Conservation (phyloP, 176 grass and related monocot species). For the Cenchrus fungigraminus region DNA sequence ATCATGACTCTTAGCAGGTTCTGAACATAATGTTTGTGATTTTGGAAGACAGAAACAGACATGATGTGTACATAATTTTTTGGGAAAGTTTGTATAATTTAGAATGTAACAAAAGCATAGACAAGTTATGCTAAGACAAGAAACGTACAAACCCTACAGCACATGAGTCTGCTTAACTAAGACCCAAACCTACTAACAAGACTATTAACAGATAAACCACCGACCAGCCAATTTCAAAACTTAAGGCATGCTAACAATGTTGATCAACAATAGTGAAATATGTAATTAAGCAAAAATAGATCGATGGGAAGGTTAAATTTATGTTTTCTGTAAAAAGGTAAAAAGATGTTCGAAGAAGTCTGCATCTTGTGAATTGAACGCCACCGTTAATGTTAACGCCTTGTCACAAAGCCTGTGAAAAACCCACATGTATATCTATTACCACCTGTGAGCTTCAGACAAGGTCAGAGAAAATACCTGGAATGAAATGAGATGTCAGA, state of each 20-base stretch:
- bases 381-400: conserved; percentile 31
- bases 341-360: conserved; percentile 24
- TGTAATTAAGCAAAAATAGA: conserved; percentile 13
- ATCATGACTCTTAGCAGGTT: conserved; percentile 8
- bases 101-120: conserved; percentile 6
- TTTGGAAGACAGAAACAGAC: conserved; percentile 1
- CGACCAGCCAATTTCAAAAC: conserved; percentile 20
- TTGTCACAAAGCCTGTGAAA: conserved; percentile 56
- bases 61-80: conserved; percentile 18
- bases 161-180: background rate
- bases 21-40: background rate
- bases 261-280: conserved; percentile 17
- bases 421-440: conserved; percentile 44
- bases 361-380: conserved; percentile 40
- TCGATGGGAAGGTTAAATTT: conserved; percentile 13
- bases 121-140: background rate
- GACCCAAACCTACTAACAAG: conserved; percentile 12
- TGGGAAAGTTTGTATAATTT: conserved; percentile 12
- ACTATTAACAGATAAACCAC: background rate
- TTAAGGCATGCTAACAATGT: conserved; percentile 22
- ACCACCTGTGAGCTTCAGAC: conserved; percentile 98
- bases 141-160: background rate
- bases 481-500: conserved; percentile 62
- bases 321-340: conserved; percentile 12
- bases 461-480: conserved; percentile 98